These are phyloP conservation scores for Eucalyptus fibrosa DNA, from an alignment of 345 rosid species.

Conservation along the genomic window DNA sequence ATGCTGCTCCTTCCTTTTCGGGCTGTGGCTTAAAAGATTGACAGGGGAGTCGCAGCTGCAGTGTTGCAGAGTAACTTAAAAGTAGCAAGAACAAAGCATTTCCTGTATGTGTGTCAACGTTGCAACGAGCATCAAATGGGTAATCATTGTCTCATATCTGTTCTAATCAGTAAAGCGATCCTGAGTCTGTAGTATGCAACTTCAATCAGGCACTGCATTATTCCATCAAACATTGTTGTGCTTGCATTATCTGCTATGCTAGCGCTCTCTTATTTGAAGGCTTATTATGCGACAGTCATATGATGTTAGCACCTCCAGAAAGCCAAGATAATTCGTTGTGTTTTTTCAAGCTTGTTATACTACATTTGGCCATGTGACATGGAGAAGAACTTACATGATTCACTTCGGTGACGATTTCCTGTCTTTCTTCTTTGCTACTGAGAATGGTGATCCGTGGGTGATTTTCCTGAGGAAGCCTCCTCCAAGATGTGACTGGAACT, in stretches of 20 bases:
- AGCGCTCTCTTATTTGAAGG: neutral
- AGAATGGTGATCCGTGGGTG: too few species aligned
- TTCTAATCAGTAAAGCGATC: neutral
- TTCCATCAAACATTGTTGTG: neutral
- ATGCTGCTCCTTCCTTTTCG: neutral
- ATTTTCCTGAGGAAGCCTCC: too few species aligned
- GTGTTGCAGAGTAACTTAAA: too few species aligned
- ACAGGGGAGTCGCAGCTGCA: too few species aligned
- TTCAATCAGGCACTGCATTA: too few species aligned
- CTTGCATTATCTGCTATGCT: neutral
- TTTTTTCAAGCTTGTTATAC: neutral
- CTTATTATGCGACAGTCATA: neutral
- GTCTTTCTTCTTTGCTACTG: neutral
- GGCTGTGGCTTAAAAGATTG: too few species aligned
- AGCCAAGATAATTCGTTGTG: neutral
- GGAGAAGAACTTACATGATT: neutral
- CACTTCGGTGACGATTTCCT: neutral
- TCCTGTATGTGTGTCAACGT: fast-evolving
- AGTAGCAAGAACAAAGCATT: too few species aligned
- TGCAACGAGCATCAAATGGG: too few species aligned
- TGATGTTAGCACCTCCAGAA: neutral
- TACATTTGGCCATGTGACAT: neutral
- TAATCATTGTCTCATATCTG: too few species aligned
- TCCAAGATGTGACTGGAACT: too few species aligned
- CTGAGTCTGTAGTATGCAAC: fast-evolving